These are phyloP conservation scores for Pilobolus umbonatus DNA, from an alignment of 192 early-diverging fungal species.

Conservation along the genomic window DNA sequence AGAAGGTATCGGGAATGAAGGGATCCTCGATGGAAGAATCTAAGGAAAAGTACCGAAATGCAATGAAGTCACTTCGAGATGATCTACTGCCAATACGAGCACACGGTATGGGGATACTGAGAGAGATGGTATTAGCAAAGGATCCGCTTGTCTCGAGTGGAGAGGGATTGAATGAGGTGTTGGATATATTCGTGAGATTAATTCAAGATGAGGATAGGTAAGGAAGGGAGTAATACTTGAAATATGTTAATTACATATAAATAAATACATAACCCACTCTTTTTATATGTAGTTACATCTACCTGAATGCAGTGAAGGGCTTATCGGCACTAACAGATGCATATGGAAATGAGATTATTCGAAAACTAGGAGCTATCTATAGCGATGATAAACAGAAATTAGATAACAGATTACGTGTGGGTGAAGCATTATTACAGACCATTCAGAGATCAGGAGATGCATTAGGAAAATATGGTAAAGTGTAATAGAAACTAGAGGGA, in stretches of 20 bases:
- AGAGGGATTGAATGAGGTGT: conserved; percentile 55
- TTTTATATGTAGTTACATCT: conserved; percentile 65
- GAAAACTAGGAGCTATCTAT: conserved; percentile 68
- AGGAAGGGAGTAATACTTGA: not conserved
- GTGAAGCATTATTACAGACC: conserved; percentile 85
- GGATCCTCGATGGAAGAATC: conserved; percentile 27
- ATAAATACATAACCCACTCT: conserved; percentile 9
- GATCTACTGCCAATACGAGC: conserved; percentile 83
- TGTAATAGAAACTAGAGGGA: not conserved
- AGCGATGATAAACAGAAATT: conserved; percentile 32
- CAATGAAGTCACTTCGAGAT: conserved; percentile 72
- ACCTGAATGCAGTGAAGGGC: conserved; percentile 90
- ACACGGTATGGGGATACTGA: conserved; percentile 78
- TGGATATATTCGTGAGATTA: conserved; percentile 77
- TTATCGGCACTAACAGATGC: conserved; percentile 78
- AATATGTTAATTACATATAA: not conserved
- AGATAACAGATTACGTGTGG: conserved; percentile 75
- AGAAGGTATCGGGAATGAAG: conserved; percentile 12
- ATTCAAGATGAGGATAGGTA: conserved; percentile 76
- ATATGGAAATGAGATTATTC: conserved; percentile 66
- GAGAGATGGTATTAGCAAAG: conserved; percentile 71
- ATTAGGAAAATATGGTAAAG: conserved; percentile 64
- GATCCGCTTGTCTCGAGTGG: conserved; percentile 55
- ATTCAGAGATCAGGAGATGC: conserved; percentile 76
- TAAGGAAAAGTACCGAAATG: conserved; percentile 60